Conservation (phyloP, 192 early-diverging fungal genomes). For the Linnemannia elongata region DNA sequence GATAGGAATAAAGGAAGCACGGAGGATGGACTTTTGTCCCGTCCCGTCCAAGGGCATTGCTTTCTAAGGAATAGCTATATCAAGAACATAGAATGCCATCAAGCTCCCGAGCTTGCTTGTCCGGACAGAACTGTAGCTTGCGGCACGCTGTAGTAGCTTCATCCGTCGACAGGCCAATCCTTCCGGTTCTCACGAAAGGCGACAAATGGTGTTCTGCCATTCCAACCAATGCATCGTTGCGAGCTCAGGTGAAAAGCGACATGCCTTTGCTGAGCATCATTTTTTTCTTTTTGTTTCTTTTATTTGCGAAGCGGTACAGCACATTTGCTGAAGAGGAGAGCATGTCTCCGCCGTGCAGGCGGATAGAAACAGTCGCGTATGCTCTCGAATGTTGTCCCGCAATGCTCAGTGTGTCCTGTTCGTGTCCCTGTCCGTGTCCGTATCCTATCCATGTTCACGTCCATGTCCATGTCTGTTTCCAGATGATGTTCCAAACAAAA, state of each 20-base stretch:
- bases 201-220: neutral
- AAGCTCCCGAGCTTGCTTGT: neutral
- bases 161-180: neutral
- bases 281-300: constrained; percentile 8
- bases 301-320: constrained; percentile 31
- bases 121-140: neutral
- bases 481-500: neutral
- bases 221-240: constrained; percentile 3
- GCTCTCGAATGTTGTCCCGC: constrained; percentile 1
- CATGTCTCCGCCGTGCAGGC: neutral
- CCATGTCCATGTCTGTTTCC: neutral
- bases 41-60: neutral
- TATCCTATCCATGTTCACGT: neutral
- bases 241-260: neutral
- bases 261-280: neutral
- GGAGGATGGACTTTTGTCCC: neutral
- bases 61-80: neutral
- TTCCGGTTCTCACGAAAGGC: neutral
- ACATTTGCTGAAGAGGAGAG: constrained; percentile 2
- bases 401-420: neutral
- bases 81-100: neutral
- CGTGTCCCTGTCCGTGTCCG: neutral
- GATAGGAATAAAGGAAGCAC: neutral
- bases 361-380: neutral
- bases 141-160: neutral